These are phyloP conservation scores for Lipomyces spencermartinsiae DNA, from an alignment of 805 yeast species.

Conservation along the genomic window DNA sequence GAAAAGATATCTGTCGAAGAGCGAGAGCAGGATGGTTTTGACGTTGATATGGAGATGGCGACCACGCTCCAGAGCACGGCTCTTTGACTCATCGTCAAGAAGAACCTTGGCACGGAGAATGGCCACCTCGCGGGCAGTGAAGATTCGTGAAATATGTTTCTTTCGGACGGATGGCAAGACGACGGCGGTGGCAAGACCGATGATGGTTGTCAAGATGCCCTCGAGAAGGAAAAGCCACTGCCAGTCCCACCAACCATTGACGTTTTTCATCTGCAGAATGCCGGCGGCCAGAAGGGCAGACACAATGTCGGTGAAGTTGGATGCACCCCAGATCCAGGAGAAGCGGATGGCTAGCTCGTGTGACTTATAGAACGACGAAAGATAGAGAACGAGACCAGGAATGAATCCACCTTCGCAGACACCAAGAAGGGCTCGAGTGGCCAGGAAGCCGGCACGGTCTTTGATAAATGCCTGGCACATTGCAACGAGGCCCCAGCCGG, in stretches of 20 bases:
- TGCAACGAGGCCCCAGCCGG: slow-evolving; percentile 66
- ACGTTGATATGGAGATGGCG: slow-evolving; percentile 19
- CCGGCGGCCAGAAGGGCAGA: slow-evolving; percentile 63
- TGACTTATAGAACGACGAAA: slow-evolving; percentile 67
- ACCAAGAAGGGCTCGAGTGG: slow-evolving; percentile 60
- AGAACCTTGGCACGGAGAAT: slow-evolving; percentile 35
- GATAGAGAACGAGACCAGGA: slow-evolving; percentile 67
- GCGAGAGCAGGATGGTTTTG: slow-evolving; percentile 19
- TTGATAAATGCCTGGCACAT: slow-evolving; percentile 56
- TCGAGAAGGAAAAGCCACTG: slow-evolving; percentile 68
- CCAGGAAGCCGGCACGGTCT: slow-evolving; percentile 49
- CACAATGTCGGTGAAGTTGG: slow-evolving; percentile 54
- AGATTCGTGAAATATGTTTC: slow-evolving; percentile 29
- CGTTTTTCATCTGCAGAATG: slow-evolving; percentile 56
- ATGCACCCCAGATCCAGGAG: slow-evolving; percentile 65
- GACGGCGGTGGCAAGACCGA: slow-evolving; percentile 58
- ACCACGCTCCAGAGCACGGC: slow-evolving; percentile 24
- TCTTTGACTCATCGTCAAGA: slow-evolving; percentile 32
- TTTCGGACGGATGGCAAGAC: slow-evolving; percentile 53
- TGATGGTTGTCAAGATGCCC: slow-evolving; percentile 60
- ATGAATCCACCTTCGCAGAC: slow-evolving; percentile 71
- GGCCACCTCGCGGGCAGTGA: slow-evolving; percentile 31
- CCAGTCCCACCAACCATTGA: slow-evolving; percentile 59
- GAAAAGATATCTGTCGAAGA: slow-evolving; percentile 30
- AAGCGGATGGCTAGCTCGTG: slow-evolving; percentile 65